These are phyloP conservation scores for Apium graveolens DNA, from an alignment of 129 eudicot species.

Conservation along the genomic window DNA sequence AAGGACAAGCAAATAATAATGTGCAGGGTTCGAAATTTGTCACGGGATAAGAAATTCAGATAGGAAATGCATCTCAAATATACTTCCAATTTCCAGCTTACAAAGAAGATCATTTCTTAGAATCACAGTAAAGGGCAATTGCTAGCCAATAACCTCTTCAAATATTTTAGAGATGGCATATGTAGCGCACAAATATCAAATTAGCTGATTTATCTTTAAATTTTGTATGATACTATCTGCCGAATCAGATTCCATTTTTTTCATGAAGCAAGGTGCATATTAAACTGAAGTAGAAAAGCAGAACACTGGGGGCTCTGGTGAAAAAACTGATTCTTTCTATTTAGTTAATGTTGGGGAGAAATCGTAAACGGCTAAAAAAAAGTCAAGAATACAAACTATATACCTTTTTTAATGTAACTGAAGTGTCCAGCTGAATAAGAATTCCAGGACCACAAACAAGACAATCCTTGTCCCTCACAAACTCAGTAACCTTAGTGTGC, in stretches of 20 bases:
- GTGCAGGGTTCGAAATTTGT: background rate
- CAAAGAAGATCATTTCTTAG: background rate
- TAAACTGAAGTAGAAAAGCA: background rate
- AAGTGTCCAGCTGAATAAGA: constrained; percentile 67
- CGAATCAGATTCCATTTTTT: background rate
- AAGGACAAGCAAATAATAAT: background rate
- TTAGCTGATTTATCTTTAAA: background rate
- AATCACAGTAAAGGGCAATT: background rate
- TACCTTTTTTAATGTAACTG: constrained; percentile 63
- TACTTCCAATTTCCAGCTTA: background rate
- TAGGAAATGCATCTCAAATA: background rate
- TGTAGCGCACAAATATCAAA: background rate
- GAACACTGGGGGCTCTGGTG: background rate
- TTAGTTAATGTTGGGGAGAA: background rate
- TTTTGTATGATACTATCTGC: background rate
- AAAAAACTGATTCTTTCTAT: background rate
- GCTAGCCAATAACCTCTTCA: background rate
- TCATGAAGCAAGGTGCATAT: background rate
- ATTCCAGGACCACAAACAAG: constrained; percentile 88
- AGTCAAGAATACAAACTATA: background rate
- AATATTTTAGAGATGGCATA: background rate
- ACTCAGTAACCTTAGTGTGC: constrained; percentile 84
- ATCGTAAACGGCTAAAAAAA: background rate
- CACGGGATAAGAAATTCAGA: background rate
- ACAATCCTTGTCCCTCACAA: constrained; percentile 53